These are phyloP conservation scores for Anthracocystis setariae DNA, from an alignment of 1,284 basidiomycete genomes.

Conservation along the genomic window DNA sequence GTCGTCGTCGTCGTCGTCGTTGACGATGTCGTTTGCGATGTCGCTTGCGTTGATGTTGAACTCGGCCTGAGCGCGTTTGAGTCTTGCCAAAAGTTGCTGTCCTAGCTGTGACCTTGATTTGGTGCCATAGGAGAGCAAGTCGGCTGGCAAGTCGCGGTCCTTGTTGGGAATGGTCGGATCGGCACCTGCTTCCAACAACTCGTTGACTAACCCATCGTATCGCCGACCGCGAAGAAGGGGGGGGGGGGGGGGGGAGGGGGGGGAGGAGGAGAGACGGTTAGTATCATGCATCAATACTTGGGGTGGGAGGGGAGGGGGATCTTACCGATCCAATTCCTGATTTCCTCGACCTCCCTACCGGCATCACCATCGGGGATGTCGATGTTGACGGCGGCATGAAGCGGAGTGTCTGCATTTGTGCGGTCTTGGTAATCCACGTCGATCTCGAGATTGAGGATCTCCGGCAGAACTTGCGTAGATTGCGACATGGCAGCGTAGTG, in stretches of 20 bases:
- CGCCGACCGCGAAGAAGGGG: too few species aligned
- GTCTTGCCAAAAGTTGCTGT: conserved; percentile 48
- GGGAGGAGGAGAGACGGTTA: too few species aligned
- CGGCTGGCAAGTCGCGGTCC: conserved; percentile 59
- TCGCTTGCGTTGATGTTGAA: conserved; percentile 46
- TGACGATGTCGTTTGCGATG: conserved; percentile 53
- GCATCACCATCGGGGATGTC: conserved; percentile 40
- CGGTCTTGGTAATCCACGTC: conserved; percentile 85
- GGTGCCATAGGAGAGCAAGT: conserved; percentile 49
- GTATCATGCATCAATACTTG: not conserved
- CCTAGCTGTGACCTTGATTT: conserved; percentile 48
- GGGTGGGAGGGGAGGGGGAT: not conserved
- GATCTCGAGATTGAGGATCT: conserved; percentile 70
- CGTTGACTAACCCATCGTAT: conserved; percentile 56
- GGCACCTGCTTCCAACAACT: conserved; percentile 63
- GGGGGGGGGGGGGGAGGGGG: too few species aligned
- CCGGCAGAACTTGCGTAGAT: conserved; percentile 53
- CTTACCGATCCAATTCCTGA: conserved; percentile 72
- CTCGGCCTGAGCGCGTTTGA: conserved; percentile 51
- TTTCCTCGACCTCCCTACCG: conserved; percentile 72
- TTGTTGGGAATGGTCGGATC: conserved; percentile 57
- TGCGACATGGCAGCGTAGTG: conserved; percentile 60
- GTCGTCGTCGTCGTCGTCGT: conserved; percentile 38
- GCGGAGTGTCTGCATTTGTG: conserved; percentile 79
- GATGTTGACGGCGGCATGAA: conserved; percentile 80